Base-by-base conservation (phyloP, 1,284 basidiomycete species). In the Ceratobasidium sp. region DNA sequence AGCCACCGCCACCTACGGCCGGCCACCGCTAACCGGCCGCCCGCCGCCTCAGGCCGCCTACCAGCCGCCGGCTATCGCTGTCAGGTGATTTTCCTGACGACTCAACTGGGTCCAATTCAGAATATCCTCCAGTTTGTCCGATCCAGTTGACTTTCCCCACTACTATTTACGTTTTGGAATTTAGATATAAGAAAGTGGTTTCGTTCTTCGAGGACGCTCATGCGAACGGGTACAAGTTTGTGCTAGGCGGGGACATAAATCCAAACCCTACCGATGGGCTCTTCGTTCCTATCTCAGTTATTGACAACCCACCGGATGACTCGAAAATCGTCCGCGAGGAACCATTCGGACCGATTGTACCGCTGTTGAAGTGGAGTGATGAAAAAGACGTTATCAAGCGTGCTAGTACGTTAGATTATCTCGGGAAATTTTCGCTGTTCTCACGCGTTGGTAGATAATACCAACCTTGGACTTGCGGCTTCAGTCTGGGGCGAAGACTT, bases 301-400 rank as follows among this genome's bases (percentile, higher is more conserved):
- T 77, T 28, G 75, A 77, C 23, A 77, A 77, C 56, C 75, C 75
- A 2, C 75, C 75, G 1, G 75, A 77, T 13, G 26, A 77, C 56
- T 67, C 75, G 20, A 77, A 77, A 64, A 67, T 77, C 26, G 75
- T 77, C 5, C 75, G 53, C 3, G 75, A 77, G 75, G 75, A 77
- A n/a, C 75, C 75, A n/a, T 77, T 77, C 67, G 75, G 75, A 9
- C 75, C 75, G 7, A 77, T 77, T 33, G 63, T 77, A 18, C 75
- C 75, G 7, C 28, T 77, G 15, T 60, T 77, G 63, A 77, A 77
- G 40, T 77, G 75, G 75, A 68, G 40, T n/a, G 64, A 77, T 46
- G 75, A 77, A 33, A 53, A 53, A 6, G 75, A 77, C 6, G 75
- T 77, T 6, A 68, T 77, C 12, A 77, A 68, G 64, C 75, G 75